Base-by-base conservation (phyloP, 2,329 filamentous ascomycete genomes). In the Neocatenulostroma microsporum region DNA sequence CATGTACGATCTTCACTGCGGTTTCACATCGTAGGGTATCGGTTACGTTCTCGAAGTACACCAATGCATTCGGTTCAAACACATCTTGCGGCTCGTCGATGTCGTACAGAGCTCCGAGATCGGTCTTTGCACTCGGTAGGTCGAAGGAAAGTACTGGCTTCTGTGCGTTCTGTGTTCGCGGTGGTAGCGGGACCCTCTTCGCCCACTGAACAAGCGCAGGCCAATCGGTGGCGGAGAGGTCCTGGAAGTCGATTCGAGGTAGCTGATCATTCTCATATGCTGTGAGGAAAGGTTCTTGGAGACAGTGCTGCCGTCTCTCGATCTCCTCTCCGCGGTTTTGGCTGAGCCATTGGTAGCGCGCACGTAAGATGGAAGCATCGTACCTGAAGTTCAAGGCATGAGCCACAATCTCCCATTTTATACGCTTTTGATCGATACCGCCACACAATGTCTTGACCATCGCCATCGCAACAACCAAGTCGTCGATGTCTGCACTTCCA, bases 171-270 rank as follows among this genome's bases (percentile, higher is more conserved):
- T n/a, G n/a, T n/a, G n/a, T n/a, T n/a, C n/a, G n/a, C n/a, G n/a
- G n/a, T n/a, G n/a, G n/a, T n/a, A n/a, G 40, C 23, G 37, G 29
- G 18, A 53, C 40, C 17, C 58, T 72, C 45, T 76, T 63, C 1
- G 78, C 72, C 84, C 84, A 89, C 23, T 71, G 66, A 30, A 87
- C 71, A 5, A 88, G 58, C 4, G 56, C 59, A 8, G 66, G 61
- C 82, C 84, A 87, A 51, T 88, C 79, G 41, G 84, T 85, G 2
- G 70, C 68, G 25, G 72, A 57, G 0, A 78, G 67, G 30, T 81
- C 62, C 34, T 82, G 69, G 45, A 74, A 83, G 54, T 85, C 66
- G 14, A 88, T 66, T 2, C 66, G 57, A 2, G 76, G 70, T 1
- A 88, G 47, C 42, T 80, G 69, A 7, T 72, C 71, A 2, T 66